Base-by-base conservation (phyloP, 495 filamentous ascomycete species). In the Aspergillus ostianus region DNA sequence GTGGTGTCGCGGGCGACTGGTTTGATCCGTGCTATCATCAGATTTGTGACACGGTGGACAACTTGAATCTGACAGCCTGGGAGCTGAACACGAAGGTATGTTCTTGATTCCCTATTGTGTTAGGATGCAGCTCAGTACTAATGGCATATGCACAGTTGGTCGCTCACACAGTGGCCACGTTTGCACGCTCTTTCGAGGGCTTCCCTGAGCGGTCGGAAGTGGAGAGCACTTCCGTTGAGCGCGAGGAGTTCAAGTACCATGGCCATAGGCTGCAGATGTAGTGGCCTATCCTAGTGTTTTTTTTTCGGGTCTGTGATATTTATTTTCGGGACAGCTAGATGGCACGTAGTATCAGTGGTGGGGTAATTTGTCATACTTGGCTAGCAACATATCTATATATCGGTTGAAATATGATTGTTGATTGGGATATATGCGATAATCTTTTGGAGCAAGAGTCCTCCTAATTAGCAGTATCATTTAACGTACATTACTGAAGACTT, bases 1-100 rank as follows among this genome's bases (percentile, higher is more conserved):
- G 87, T 57, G 87, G 87, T 52, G 51, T 74, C 44, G 85, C 80
- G n/a, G 87, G 87, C 47, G 74, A 81, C 17, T 72, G 76, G 49
- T 82, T 78, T 59, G 87, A 90, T 68, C 62, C 71, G n/a, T 85
- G 87, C 70, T 90, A 89, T 68, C 87, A 90, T 68, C 61, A 71
- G 26, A 66, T 74, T 0, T 78, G 80, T 5, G 87, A 90, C 70
- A 77, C 75, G 45, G 64, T 87, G 26, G 70, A 64, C 41, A 90
- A 90, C 67, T 62, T 87, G 46, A 80, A 82, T 52, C 59, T 77
- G 29, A 63, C 61, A 3, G 67, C 67, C 0, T 69, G 67, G 67
- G 78, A 78, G 5, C 81, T 80, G 62, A 85, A 85, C 61, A 77
- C 78, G 26, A 80, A 84, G 79, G 83, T 76, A 82, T 23, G 58